A percentile compares a stretch with the other conserved stretches of the same genome.
phyloP scores from a whole-genome alignment of 2,329 filamentous ascomycete genomes.

The Hymenoscyphus fructigenus region DNA sequence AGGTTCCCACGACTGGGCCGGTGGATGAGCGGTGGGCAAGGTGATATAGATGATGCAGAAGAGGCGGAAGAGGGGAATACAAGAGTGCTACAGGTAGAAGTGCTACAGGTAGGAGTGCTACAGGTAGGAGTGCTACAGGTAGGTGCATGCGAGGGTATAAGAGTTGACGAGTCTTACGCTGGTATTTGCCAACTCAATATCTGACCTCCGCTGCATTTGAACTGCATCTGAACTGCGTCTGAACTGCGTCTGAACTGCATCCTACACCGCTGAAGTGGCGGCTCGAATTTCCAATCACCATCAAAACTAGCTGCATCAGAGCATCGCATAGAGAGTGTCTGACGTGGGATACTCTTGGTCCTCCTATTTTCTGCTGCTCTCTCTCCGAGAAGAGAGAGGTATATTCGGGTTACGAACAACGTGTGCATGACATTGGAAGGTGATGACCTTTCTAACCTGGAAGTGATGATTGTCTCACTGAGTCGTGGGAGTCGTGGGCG shows the following conservation, averaged over 20 bases:
- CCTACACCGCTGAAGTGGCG: constrained; percentile 20
- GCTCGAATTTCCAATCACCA: neutral
- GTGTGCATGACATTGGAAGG: neutral
- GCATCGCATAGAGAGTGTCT: neutral
- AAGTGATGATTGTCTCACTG: constrained; percentile 4
- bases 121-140: neutral
- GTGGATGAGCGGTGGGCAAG: neutral
- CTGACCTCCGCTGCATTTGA: neutral
- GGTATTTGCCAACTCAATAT: neutral
- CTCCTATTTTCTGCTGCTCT: neutral
- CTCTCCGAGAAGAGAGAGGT: neutral
- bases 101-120: too few species aligned
- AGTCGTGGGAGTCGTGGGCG: neutral
- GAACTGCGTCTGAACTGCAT: too few species aligned
- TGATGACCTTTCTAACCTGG: neutral
- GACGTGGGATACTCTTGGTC: neutral
- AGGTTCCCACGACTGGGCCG: neutral
- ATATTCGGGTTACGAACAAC: neutral
- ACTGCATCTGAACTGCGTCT: too few species aligned
- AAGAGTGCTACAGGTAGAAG: too few species aligned
- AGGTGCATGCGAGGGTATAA: too few species aligned
- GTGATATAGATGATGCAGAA: neutral
- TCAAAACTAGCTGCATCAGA: too few species aligned
- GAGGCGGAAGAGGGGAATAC: constrained; percentile 3
- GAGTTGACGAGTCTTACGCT: neutral